phyloP scores from a whole-genome alignment of 306 rosid species.

The Cicer cuneatum region DNA sequence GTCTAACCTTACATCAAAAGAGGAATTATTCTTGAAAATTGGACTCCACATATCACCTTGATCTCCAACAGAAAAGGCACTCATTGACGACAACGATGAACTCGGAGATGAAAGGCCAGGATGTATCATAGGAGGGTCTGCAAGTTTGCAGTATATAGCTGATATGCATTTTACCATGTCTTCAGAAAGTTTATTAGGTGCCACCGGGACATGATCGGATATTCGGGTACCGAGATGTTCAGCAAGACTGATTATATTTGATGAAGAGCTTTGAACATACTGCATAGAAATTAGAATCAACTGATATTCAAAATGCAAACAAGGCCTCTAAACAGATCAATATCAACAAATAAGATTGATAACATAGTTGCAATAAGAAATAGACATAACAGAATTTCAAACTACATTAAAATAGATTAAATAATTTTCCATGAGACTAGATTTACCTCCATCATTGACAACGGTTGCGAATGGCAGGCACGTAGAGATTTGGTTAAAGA shows the following conservation, averaged over 20 bases:
- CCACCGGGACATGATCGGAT: slow-evolving; percentile 73
- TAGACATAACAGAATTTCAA: slow-evolving; percentile 15
- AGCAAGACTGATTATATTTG: slow-evolving; percentile 83
- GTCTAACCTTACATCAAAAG: slow-evolving; percentile 79
- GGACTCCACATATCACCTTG: slow-evolving; percentile 91
- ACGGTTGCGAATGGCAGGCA: slow-evolving; percentile 89
- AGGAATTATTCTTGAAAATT: slow-evolving; percentile 65
- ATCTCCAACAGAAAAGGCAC: slow-evolving; percentile 77
- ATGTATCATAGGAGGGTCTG: slow-evolving; percentile 74
- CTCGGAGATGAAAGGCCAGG: slow-evolving; percentile 82
- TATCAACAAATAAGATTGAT: neutral
- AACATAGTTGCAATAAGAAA: neutral
- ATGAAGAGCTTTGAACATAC: slow-evolving; percentile 70
- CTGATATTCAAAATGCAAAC: slow-evolving; percentile 44
- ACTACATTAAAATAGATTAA: neutral
- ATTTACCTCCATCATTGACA: slow-evolving; percentile 90
- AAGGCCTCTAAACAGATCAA: slow-evolving; percentile 27
- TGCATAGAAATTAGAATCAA: slow-evolving; percentile 48
- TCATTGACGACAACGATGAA: slow-evolving; percentile 77
- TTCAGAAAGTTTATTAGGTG: slow-evolving; percentile 85
- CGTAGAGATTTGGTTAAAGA: slow-evolving; percentile 67
- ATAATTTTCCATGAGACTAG: slow-evolving; percentile 24
- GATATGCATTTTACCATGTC: slow-evolving; percentile 97
- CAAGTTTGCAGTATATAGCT: slow-evolving; percentile 84
- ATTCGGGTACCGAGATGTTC: slow-evolving; percentile 95